Evolutionary conservation across 345 rosid species (phyloP).

Genomic region (Citrus australasica): DNA sequence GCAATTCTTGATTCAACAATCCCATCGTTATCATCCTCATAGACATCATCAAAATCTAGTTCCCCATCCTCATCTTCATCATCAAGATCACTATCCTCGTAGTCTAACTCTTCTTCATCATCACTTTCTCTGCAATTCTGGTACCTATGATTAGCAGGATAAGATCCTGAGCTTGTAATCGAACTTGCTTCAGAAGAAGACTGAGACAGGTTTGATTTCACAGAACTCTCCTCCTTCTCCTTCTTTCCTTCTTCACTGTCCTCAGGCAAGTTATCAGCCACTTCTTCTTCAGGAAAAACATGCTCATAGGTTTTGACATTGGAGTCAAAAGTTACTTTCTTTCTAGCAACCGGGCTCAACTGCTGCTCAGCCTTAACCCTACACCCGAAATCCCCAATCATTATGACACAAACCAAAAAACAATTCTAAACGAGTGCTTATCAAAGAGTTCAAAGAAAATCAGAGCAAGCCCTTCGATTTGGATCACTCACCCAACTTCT

Average conservation of each 20-base stretch:
- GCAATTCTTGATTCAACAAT: slow-evolving; percentile 10
- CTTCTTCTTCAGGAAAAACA: slow-evolving; percentile 46
- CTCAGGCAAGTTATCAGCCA: slow-evolving; percentile 27
- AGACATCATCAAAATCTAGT: slow-evolving; percentile 25
- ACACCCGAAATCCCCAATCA: slow-evolving; percentile 11
- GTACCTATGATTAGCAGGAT: slow-evolving; percentile 65
- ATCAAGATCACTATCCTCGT: slow-evolving; percentile 38
- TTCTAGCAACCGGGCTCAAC: slow-evolving; percentile 35
- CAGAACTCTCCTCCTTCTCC: slow-evolving; percentile 15
- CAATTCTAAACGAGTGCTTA: neutral
- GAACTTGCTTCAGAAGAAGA: slow-evolving; percentile 50
- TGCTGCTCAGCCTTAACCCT: slow-evolving; percentile 50
- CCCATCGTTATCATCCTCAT: slow-evolving; percentile 26
- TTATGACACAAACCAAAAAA: neutral
- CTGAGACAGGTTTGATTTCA: slow-evolving; percentile 32
- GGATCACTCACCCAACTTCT: slow-evolving; percentile 36
- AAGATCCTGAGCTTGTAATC: slow-evolving; percentile 42
- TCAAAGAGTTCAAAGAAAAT: neutral
- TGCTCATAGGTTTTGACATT: slow-evolving; percentile 64
- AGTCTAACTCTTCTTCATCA: slow-evolving; percentile 45
- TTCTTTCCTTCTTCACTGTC: slow-evolving; percentile 22
- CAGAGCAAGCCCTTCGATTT: neutral
- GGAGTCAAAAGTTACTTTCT: slow-evolving; percentile 80
- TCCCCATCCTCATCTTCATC: slow-evolving; percentile 21
- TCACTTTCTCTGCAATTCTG: slow-evolving; percentile 70